Base-by-base conservation (phyloP, 345 rosid genomes). In the Isatis tinctoria region DNA sequence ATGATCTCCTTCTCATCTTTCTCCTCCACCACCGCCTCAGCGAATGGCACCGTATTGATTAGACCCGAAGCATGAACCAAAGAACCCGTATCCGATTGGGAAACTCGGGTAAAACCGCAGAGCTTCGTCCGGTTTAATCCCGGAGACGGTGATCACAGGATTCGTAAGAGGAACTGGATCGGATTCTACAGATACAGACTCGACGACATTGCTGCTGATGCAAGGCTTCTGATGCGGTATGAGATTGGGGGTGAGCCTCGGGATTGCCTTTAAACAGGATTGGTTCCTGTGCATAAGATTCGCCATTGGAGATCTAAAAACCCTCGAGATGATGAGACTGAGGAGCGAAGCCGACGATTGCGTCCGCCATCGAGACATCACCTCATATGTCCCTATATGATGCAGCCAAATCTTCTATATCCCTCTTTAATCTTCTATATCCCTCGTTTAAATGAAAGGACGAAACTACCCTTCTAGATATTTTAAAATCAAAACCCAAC, bases 101-200 rank as follows among this genome's bases (percentile, higher is more conserved):
- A 77, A 80, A 62, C 76, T 79, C 1, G 91, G 86, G 70, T 60
- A 87, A 18, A 79, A 43, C 3, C 33, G 67, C 26, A 63, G 67
- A 12, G 65, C 27, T 45, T 67, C 56, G 37, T 47, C 49, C 6
- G 64, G 24, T 36, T 18, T 60, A 8, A 35, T 59, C 10, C 44
- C 13, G 10, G 68, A 2, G 51, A 70, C 4, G 6, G 59, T 49
- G 14, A 77, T 22, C 40, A 41, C 44, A 6, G 67, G 65, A 22
- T 73, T 60, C 6, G 76, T 24, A 35, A 45, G 27, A 37, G 74
- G 72, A 63, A 26, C 40, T 12, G 82, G 74, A 69, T 66, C 68
- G 57, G 11, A 13, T 8, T 44, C 45, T 20, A 9, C 45, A 32
- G 65, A 32, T 18, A 69, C 8, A 62, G 69, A 30, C 9, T 37